A percentile compares a stretch with the other conserved stretches of the same genome.
Evolutionary conservation across 495 filamentous ascomycete species (phyloP).

Genomic region (Penicillium malachiteum): DNA sequence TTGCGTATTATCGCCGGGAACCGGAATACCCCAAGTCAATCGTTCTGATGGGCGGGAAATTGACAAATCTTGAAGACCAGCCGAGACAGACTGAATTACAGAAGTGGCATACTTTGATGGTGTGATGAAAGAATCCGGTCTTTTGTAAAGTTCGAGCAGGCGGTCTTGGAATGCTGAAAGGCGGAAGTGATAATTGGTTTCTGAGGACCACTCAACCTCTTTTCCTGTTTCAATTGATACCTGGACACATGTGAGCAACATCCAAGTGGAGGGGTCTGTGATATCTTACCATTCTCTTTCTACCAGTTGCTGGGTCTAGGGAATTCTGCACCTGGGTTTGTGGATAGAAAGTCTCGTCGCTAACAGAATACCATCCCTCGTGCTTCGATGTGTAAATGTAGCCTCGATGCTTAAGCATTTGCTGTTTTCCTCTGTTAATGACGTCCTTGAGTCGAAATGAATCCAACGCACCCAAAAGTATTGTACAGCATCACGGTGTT

Average conservation of each 20-base stretch:
- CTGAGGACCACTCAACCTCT: slow-evolving; percentile 92
- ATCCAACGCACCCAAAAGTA: slow-evolving; percentile 74
- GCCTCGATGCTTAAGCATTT: slow-evolving; percentile 67
- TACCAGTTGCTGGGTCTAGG: slow-evolving; percentile 75
- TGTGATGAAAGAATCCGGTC: slow-evolving; percentile 68
- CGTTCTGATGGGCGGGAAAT: slow-evolving; percentile 79
- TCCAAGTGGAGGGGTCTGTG: neutral
- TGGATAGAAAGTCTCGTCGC: slow-evolving; percentile 95
- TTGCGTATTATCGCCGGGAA: slow-evolving; percentile 79
- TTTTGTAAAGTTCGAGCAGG: slow-evolving; percentile 74
- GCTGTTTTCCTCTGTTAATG: slow-evolving; percentile 32
- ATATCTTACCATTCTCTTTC: slow-evolving; percentile 64
- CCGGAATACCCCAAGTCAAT: slow-evolving; percentile 85
- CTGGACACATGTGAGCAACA: slow-evolving; percentile 29
- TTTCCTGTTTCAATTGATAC: slow-evolving; percentile 82
- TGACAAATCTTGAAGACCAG: slow-evolving; percentile 79
- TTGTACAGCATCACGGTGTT: slow-evolving; percentile 82
- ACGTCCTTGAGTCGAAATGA: neutral
- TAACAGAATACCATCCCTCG: slow-evolving; percentile 93
- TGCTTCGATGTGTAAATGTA: slow-evolving; percentile 85
- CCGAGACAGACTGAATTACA: slow-evolving; percentile 64
- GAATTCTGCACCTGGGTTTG: slow-evolving; percentile 67
- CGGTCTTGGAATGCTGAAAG: slow-evolving; percentile 74
- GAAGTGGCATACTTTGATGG: slow-evolving; percentile 65
- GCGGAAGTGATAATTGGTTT: slow-evolving; percentile 92